Evolutionary conservation across 306 rosid genomes (phyloP).

Genomic region (Boehmeria nivea): DNA sequence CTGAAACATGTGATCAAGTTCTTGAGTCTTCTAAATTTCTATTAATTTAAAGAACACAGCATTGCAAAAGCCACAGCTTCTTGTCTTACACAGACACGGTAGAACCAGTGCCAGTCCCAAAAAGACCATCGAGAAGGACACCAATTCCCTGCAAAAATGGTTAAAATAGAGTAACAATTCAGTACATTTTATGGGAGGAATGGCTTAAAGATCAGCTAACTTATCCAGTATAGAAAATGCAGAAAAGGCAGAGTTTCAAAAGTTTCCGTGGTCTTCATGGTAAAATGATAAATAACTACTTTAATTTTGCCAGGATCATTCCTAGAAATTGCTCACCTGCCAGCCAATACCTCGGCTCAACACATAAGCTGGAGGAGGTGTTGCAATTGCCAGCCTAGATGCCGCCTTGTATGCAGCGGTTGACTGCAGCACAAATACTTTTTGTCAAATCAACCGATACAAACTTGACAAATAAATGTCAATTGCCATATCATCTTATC

Average conservation of each 20-base stretch:
- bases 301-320: neutral
- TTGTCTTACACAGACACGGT: slow-evolving; percentile 92
- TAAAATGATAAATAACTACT: neutral
- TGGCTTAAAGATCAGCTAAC: no score
- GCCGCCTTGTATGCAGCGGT: slow-evolving; percentile 93
- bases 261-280: no score
- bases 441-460: slow-evolving; percentile 3
- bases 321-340: slow-evolving; percentile 55
- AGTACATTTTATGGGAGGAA: no score
- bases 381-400: slow-evolving; percentile 87
- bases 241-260: no score
- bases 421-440: slow-evolving; percentile 47
- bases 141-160: slow-evolving; percentile 66
- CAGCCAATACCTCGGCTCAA: slow-evolving; percentile 98
- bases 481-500: no score
- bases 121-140: slow-evolving; percentile 82
- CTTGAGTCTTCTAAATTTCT: slow-evolving; percentile 12
- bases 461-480: neutral
- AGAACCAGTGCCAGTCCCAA: slow-evolving; percentile 82
- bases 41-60: neutral
- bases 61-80: slow-evolving; percentile 9
- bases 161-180: neutral
- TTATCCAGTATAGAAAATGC: no score
- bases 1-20: slow-evolving; percentile 36
- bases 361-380: slow-evolving; percentile 97